Evolutionary conservation across 352 stramenopile species (phyloP), one percentile per base, ranked within the genome.

Genomic region (Phytophthora boehmeriae): DNA sequence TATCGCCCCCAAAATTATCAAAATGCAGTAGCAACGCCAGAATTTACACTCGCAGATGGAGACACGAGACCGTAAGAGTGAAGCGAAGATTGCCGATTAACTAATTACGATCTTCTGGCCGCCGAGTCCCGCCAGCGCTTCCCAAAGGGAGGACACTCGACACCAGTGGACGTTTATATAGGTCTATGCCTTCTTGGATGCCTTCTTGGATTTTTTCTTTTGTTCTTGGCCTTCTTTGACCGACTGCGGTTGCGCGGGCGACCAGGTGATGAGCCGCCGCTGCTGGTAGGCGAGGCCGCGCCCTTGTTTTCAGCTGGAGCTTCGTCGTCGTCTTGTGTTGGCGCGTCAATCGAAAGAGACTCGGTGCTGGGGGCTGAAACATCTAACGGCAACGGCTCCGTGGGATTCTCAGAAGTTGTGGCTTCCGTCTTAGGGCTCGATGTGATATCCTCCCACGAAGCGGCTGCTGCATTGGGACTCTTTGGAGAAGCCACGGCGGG

Each of bases 161-260:
- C 45, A 48, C 51, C 36, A 44, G 36, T 22, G 32, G 23, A 56
- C 41, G 43, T 23, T 56, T 46, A 47, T 56, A 64, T 39, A 42
- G 17, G 28, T 39, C 16, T 48, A 54, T 65, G 48, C 53, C 22
- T 62, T 68, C 56, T 74, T 78, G 28, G 64, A 16, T 76, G 72
- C 69, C 89, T 89, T 69, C 73, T 75, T 50, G 28, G 39, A 66
- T 73, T 86, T 53, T 81, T 83, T 63, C 75, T 79, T 64, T 88
- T 90, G 72, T 76, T 86, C 59, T 73, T 80, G 62, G 55, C 55
- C 67, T 92, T 92, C 36, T 77, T 81, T 47, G 72, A 67, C 8
- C 65, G 66, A 36, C 71, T 75, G 43, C 65, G 58, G 20, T 62
- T 66, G 51, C 55, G 66, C 11, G 63, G 60, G 8, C n/a, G 36